Base-by-base conservation (phyloP, 306 rosid genomes). In the Prunus padus region DNA sequence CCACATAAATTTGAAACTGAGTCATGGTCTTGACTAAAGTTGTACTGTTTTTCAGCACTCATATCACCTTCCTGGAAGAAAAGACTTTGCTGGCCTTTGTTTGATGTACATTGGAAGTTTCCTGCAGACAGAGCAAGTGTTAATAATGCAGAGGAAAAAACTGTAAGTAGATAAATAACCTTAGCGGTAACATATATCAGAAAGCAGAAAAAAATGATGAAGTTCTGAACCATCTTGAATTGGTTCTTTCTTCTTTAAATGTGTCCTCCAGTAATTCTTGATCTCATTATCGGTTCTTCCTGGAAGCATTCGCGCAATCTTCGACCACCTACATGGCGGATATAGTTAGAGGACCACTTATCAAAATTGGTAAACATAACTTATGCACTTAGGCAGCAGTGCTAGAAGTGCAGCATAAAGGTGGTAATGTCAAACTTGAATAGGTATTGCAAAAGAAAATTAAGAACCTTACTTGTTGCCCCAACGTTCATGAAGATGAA, bases 231-330 rank as follows among this genome's bases (percentile, higher is more conserved):
- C 80, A 77, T 73, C 81, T 67, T 74, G 80, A 51, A 45, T 71
- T 77, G 73, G 81, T 76, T 75, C 16, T 76, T 56, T 82, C 74
- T 87, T 90, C 13, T 78, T 80, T 12, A 87, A 79, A 79, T 82
- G 80, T 40, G 86, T 84, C 82, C 90, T 89, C 96, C 91, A 93
- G 62, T 87, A 83, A 59, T 93, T 90, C 82, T 93, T 90, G 65
- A 93, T 84, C 81, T 85, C 87, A 73, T 90, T 91, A 67, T 89
- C 97, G 0, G 94, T 91, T 86, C 92, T 84, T 76, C 93, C 93
- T 0, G 95, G 88, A 62, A 93, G 82, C 66, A 80, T 82, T 26
- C 73, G 78, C 0, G 96, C 93, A 61, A 93, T 93, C 83, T 74
- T 93, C 40, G 93, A 86, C 95, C 95, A 90, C 82, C 95, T 90